These are phyloP conservation scores for Carallia brachiata DNA, from an alignment of 345 rosid species.

Conservation along the genomic window DNA sequence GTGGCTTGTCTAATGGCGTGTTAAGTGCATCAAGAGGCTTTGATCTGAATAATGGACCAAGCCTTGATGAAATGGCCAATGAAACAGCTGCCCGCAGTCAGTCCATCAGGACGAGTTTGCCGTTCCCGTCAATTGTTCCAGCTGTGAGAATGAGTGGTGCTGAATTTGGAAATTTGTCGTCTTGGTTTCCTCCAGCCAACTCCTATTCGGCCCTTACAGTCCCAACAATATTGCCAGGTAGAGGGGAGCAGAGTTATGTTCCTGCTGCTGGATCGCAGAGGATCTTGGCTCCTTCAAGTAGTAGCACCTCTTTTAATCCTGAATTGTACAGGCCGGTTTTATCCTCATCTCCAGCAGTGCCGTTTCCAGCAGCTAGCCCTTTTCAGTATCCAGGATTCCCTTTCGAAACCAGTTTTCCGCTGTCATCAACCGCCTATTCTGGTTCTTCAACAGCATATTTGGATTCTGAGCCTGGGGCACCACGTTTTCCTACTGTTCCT, in stretches of 20 bases:
- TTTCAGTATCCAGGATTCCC: slow-evolving; percentile 72
- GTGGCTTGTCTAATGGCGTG: slow-evolving; percentile 37
- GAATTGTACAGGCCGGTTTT: slow-evolving; percentile 71
- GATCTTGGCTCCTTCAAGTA: slow-evolving; percentile 51
- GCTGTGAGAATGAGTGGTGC: slow-evolving; percentile 46
- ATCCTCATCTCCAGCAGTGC: slow-evolving; percentile 70
- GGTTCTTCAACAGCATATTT: slow-evolving; percentile 63
- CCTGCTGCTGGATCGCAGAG: slow-evolving; percentile 60
- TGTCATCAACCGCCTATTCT: slow-evolving; percentile 59
- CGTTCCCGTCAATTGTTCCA: slow-evolving; percentile 51
- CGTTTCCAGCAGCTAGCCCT: slow-evolving; percentile 55
- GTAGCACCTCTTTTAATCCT: slow-evolving; percentile 51
- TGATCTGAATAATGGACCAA: slow-evolving; percentile 87
- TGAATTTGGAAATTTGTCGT: slow-evolving; percentile 53
- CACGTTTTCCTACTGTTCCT: slow-evolving; percentile 58
- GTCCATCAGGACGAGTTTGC: slow-evolving; percentile 38
- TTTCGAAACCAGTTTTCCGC: slow-evolving; percentile 57
- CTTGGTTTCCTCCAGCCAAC: slow-evolving; percentile 68
- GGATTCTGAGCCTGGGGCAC: slow-evolving; percentile 67
- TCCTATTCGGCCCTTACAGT: slow-evolving; percentile 52
- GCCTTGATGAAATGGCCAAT: slow-evolving; percentile 46
- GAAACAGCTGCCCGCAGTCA: slow-evolving; percentile 52
- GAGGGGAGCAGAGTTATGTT: slow-evolving; percentile 68
- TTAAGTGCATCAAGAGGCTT: slow-evolving; percentile 53
- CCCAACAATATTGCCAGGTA: slow-evolving; percentile 58